A percentile compares a stretch with the other conserved stretches of the same genome.
Evolutionary conservation across 2,329 filamentous ascomycete species (phyloP).

Genomic region (Lecanoromycetidae sp.): DNA sequence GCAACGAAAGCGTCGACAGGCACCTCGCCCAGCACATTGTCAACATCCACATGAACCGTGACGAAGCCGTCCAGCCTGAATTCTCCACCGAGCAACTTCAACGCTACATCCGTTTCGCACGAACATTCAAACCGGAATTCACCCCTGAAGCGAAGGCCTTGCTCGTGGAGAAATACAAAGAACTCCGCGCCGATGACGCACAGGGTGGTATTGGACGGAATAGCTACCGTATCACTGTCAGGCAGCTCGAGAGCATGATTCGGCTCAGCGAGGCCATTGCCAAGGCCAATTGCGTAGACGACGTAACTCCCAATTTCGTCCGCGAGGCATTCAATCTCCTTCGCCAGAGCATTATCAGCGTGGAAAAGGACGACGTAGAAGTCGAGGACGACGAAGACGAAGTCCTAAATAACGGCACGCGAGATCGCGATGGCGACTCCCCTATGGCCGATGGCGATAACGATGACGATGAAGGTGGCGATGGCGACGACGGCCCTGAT

Average conservation of each 20-base stretch:
- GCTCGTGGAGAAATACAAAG: conserved; percentile 88
- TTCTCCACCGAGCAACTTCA: conserved; percentile 95
- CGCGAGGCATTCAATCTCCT: conserved; percentile 85
- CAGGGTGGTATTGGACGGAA: conserved; percentile 90
- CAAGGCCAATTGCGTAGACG: conserved; percentile 90
- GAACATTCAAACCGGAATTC: conserved; percentile 89
- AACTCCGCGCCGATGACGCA: conserved; percentile 81
- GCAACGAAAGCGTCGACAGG: conserved; percentile 80
- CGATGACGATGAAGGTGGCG: conserved; percentile 36
- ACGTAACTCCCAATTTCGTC: conserved; percentile 74
- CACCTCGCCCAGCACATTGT: conserved; percentile 93
- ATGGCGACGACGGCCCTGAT: conserved; percentile 24
- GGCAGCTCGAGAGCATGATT: conserved; percentile 92
- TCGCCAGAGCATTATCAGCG: conserved; percentile 88
- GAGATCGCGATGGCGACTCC: conserved; percentile 19
- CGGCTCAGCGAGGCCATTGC: conserved; percentile 94
- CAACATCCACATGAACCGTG: conserved; percentile 79
- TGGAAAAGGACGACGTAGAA: conserved; percentile 95
- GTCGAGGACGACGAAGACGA: conserved; percentile 55
- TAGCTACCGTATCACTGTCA: conserved; percentile 92
- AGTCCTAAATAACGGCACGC: conserved; percentile 20
- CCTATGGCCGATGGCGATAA: conserved; percentile 31
- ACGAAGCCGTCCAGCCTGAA: conserved; percentile 81
- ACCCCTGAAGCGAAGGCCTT: conserved; percentile 73
- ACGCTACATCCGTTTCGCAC: conserved; percentile 90